A percentile compares a stretch with the other conserved stretches of the same genome.
Evolutionary conservation across 164 flowering plant species (phyloP).

Genomic region (Dillenia turbinata): DNA sequence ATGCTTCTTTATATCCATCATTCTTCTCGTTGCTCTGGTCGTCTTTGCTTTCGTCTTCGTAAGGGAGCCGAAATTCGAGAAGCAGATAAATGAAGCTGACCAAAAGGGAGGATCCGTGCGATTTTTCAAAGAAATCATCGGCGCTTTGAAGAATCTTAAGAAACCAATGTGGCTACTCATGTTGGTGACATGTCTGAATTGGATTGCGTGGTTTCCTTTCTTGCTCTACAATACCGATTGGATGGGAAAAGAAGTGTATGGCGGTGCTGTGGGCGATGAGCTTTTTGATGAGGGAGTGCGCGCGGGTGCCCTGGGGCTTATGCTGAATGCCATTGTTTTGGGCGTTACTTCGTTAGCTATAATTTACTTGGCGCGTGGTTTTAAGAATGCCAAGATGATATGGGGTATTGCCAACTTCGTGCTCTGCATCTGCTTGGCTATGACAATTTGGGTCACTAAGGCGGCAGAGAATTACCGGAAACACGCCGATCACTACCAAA

Average conservation of each 20-base stretch:
- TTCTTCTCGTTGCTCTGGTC: conserved; percentile 39
- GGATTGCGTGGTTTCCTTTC: conserved; percentile 91
- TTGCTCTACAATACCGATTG: conserved; percentile 72
- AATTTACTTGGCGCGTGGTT: conserved; percentile 23
- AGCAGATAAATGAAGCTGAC: background rate
- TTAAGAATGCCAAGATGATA: conserved; percentile 44
- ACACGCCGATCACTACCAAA: conserved; percentile 4
- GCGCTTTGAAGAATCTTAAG: conserved; percentile 37
- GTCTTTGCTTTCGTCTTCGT: conserved; percentile 32
- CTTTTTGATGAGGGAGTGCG: conserved; percentile 54
- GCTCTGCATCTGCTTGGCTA: conserved; percentile 37
- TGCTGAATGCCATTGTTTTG: conserved; percentile 62
- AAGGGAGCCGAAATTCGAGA: conserved; percentile 14
- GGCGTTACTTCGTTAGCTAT: conserved; percentile 44
- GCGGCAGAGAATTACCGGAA: conserved; percentile 28
- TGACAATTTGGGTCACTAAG: conserved; percentile 44
- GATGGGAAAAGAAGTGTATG: conserved; percentile 85
- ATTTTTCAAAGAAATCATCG: conserved; percentile 33
- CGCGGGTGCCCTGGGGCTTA: conserved; percentile 63
- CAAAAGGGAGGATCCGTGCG: conserved; percentile 15
- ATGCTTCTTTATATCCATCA: conserved; percentile 57
- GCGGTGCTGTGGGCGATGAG: conserved; percentile 36
- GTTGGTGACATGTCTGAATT: conserved; percentile 64
- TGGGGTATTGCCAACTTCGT: conserved; percentile 62
- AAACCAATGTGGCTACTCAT: conserved; percentile 60